These are phyloP conservation scores for Daldinia childiae DNA, from an alignment of 495 filamentous ascomycete genomes.

Conservation along the genomic window DNA sequence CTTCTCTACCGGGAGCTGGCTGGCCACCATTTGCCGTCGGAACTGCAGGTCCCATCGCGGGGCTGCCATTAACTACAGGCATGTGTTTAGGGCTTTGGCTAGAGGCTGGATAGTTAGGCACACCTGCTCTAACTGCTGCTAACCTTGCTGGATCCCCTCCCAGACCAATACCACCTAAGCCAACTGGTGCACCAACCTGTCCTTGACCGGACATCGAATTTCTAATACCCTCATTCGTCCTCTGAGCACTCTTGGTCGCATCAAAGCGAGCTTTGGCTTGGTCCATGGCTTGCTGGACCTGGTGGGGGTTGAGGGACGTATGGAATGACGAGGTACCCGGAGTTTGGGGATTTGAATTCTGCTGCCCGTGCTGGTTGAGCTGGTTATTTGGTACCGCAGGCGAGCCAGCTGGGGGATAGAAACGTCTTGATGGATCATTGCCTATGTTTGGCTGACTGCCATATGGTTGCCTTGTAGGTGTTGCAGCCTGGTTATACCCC, in stretches of 20 bases:
- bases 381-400: slow-evolving; percentile 41
- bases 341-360: slow-evolving; percentile 42
- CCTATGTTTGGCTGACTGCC: slow-evolving; percentile 43
- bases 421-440: slow-evolving; percentile 39
- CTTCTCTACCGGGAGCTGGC: slow-evolving; percentile 30
- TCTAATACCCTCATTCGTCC: slow-evolving; percentile 39
- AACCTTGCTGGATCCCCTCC: slow-evolving; percentile 42
- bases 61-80: slow-evolving; percentile 34
- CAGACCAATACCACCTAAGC: slow-evolving; percentile 45
- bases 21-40: slow-evolving; percentile 34
- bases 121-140: slow-evolving; percentile 33
- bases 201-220: slow-evolving; percentile 43
- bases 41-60: slow-evolving; percentile 18
- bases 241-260: slow-evolving; percentile 49
- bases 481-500: slow-evolving; percentile 38
- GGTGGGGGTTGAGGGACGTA: slow-evolving; percentile 41
- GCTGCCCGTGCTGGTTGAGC: slow-evolving; percentile 34
- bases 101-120: slow-evolving; percentile 33
- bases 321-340: slow-evolving; percentile 44
- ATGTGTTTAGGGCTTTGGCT: slow-evolving; percentile 38
- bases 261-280: slow-evolving; percentile 58
- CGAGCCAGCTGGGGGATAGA: slow-evolving; percentile 37
- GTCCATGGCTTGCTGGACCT: slow-evolving; percentile 51
- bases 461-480: slow-evolving; percentile 49
- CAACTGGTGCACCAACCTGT: slow-evolving; percentile 44